Base-by-base conservation (phyloP, 768 basidiomycete species). In the Cystofilobasidium macerans region DNA sequence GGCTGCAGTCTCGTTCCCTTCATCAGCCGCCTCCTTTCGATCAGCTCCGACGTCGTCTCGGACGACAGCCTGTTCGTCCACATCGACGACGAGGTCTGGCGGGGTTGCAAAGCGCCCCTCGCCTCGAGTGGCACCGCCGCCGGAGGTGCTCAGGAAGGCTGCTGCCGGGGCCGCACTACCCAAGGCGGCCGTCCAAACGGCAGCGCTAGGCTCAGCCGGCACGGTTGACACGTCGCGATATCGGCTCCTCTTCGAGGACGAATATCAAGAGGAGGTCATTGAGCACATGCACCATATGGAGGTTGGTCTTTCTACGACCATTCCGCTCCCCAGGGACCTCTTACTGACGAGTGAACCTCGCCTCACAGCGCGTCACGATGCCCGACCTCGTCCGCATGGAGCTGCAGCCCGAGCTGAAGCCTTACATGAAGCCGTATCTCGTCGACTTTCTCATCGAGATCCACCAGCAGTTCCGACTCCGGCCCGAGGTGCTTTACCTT, bases 401-500 rank as follows among this genome's bases (percentile, higher is more conserved):
- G 76, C 90, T 92, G 78, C 95, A 99, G 75, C 94, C 95, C 38
- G 95, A 99, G 78, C 91, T 99, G 73, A 82, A 86, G 72, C 97
- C 94, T 93, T 89, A 93, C 78, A 99, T 99, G 95, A 89, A 95
- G 40, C 90, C 90, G 38, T 93, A 89, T 79, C 85, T 99, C 51
- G 89, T 98, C 74, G 95, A 99, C 77, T 99, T 99, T 78, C 84
- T 99, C 73, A 88, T 99, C 74, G 95, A 99, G 77, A 88, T 97
- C 69, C 95, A 99, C 78, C 91, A 94, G 75, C 90, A 89, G 69
- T 94, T 97, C 80, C 87, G 92, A 59, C 85, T 99, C 61, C 91
- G 95, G 51, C 94, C 94, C 16, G 95, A 99, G 80, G 98, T 95
- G 5, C 83, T 99, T 69, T 98, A 97, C 77, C 88, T 99, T 76